Evolutionary conservation across 2,329 filamentous ascomycete genomes (phyloP).

Genomic region (Sclerotinia subarctica): DNA sequence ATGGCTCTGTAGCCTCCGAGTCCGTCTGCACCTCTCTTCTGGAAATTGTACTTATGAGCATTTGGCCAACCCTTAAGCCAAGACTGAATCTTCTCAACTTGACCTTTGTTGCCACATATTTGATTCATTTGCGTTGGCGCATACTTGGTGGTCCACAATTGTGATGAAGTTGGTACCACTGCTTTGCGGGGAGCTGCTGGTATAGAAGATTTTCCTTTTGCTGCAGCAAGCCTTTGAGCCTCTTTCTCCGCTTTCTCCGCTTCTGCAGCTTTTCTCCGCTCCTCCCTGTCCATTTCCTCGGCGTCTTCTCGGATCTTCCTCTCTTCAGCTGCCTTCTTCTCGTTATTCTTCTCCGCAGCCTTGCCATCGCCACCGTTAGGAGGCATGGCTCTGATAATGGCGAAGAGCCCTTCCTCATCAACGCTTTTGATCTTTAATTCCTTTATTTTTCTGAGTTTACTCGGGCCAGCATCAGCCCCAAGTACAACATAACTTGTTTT

Average conservation of each 20-base stretch:
- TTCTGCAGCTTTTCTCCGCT: constrained; percentile 56
- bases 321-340: constrained; percentile 82
- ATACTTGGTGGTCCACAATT: constrained; percentile 93
- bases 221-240: constrained; percentile 34
- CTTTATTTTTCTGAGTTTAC: constrained; percentile 83
- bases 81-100: constrained; percentile 82
- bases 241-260: constrained; percentile 50
- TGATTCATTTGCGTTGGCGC: constrained; percentile 80
- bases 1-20: constrained; percentile 82
- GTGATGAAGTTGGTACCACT: constrained; percentile 49
- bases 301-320: constrained; percentile 78
- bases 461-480: constrained; percentile 86
- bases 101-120: constrained; percentile 90
- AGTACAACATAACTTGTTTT: constrained; percentile 95
- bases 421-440: constrained; percentile 83
- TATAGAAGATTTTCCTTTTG: constrained; percentile 39
- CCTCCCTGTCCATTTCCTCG: constrained; percentile 80
- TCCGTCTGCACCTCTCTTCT: constrained; percentile 78
- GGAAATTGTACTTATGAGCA: constrained; percentile 75
- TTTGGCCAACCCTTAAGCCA: constrained; percentile 85
- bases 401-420: constrained; percentile 87
- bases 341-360: constrained; percentile 78
- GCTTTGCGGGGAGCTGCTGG: constrained; percentile 42
- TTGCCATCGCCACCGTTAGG: constrained; percentile 84
- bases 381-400: constrained; percentile 75